These are phyloP conservation scores for Cercophora samala DNA, from an alignment of 495 filamentous ascomycete species.

Conservation along the genomic window DNA sequence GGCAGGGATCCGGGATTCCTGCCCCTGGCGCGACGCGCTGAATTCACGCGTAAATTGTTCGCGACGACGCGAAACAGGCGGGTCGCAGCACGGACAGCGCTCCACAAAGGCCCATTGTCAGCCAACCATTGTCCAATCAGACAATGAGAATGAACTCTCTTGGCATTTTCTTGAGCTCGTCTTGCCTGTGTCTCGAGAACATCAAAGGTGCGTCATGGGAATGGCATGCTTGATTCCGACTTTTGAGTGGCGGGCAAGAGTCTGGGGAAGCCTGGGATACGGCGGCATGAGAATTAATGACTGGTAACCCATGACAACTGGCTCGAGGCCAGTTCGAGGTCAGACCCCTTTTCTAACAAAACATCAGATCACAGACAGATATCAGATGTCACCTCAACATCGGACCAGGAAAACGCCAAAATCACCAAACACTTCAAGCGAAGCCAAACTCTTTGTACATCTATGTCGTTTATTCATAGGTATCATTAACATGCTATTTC, in stretches of 20 bases:
- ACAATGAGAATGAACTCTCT: neutral
- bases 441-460: neutral
- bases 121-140: neutral
- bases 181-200: neutral
- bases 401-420: neutral
- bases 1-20: neutral
- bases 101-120: neutral
- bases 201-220: neutral
- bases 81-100: neutral
- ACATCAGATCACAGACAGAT: neutral
- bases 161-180: neutral
- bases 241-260: neutral
- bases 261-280: neutral
- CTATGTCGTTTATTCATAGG: neutral
- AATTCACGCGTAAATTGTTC: conserved; percentile 16
- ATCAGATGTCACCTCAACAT: neutral
- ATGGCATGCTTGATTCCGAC: too few relatives aligned
- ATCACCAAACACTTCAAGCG: neutral
- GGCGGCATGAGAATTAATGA: neutral
- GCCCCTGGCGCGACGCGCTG: conserved; percentile 8
- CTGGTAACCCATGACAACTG: neutral
- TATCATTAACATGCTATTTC: neutral
- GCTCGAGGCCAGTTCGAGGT: neutral
- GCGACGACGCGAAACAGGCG: conserved; percentile 12
- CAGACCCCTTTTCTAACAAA: neutral